Base-by-base conservation (phyloP, 208 protist species). In the Acanthamoeba healyi region DNA sequence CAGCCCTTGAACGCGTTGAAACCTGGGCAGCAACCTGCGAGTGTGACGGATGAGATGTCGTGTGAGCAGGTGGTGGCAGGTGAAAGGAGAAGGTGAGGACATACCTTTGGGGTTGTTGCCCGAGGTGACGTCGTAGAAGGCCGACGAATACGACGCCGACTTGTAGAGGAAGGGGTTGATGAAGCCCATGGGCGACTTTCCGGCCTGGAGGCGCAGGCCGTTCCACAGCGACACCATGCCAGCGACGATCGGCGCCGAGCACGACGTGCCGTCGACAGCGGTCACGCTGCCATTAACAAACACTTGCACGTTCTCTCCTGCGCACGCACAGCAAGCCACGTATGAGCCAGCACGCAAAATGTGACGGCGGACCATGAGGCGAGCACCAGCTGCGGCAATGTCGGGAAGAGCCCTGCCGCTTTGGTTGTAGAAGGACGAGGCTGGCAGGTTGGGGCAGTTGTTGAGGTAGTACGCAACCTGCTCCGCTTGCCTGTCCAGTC, bases 111-210 rank as follows among this genome's bases (percentile, higher is more conserved):
- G 24, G 51, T 96, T 97, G 32, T 94, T 77, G 63, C 97, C 97
- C 22, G 32, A 34, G 1, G 94, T 97, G 49, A 97, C 81, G 90
- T 97, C 97, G 24, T 92, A 91, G 93, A 94, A 97, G 34, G 89
- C 92, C 17, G 29, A 29, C 15, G 92, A 24, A 32, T 90, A 36
- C 6, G 34, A n/a, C 32, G 34, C 24, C 29, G 79, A 15, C 82
- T 92, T 36, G 70, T 98, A 98, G 17, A 98, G 67, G 24, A 95
- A 56, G 46, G 96, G 96, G 92, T 98, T 98, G 34, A 98, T 14
- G 65, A 97, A 98, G 42, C 97, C 97, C 15, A 98, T 14, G 44
- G 93, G 32, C n/a, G 95, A 92, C 61, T 95, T 96, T 24, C 92
- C 92, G 24, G 58, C 90, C 32, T 94, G 87, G 40, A 91, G 42